phyloP scores from a whole-genome alignment of 2,329 filamentous ascomycete species.

The Niveomyces coronatus region DNA sequence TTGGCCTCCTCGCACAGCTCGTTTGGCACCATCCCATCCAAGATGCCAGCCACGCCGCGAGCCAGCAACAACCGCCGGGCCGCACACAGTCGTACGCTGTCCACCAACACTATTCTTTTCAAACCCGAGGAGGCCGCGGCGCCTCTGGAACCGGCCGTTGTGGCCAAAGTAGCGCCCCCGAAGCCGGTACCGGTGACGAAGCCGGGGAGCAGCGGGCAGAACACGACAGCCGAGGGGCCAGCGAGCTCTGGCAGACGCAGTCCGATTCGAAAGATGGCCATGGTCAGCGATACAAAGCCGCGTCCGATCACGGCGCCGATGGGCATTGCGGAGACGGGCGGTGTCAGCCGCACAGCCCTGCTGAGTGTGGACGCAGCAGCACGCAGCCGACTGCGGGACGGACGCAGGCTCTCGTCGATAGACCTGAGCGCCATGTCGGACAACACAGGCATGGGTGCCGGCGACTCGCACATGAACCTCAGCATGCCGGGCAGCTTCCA shows the following conservation, averaged over 20 bases:
- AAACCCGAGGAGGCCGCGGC: conserved; percentile 50
- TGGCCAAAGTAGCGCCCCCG: conserved; percentile 34
- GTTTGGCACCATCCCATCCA: conserved; percentile 14
- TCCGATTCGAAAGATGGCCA: conserved; percentile 37
- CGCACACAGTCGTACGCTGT: conserved; percentile 62
- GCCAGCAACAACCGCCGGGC: conserved; percentile 26
- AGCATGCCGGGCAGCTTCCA: conserved; percentile 66
- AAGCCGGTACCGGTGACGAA: conserved; percentile 21
- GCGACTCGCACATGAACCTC: conserved; percentile 51
- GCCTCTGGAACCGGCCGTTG: conserved; percentile 23
- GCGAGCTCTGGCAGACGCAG: conserved; percentile 18
- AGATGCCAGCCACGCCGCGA: conserved; percentile 22
- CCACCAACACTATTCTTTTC: conserved; percentile 75
- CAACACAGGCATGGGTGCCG: conserved; percentile 45
- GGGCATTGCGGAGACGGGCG: conserved; percentile 24
- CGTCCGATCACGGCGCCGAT: conserved; percentile 44
- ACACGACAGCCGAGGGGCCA: conserved; percentile 13
- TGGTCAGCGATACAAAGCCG: conserved; percentile 38
- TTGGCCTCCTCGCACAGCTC: conserved; percentile 25
- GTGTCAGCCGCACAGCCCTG: conserved; percentile 34
- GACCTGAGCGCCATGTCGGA: conserved; percentile 69
- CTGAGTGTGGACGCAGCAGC: conserved; percentile 38
- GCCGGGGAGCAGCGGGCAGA: conserved; percentile 27
- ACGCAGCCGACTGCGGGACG: conserved; percentile 25
- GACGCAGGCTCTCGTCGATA: conserved; percentile 48